Evolutionary conservation across 345 rosid species (phyloP), one percentile per base, ranked within the genome.

Genomic region (Populus davidiana): DNA sequence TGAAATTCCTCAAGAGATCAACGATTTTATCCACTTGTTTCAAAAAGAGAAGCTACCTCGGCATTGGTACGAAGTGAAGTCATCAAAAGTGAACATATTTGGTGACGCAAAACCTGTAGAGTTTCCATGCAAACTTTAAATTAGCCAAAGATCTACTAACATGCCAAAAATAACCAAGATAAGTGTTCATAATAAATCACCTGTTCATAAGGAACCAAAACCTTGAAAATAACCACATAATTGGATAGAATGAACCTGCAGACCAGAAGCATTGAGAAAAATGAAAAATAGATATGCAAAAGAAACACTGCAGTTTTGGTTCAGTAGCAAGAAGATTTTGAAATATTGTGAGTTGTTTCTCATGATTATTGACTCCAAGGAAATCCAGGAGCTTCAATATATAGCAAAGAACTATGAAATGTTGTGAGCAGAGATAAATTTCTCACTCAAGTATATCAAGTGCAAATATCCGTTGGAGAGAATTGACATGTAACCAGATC

Each of bases 31-130:
- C 50, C 25, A 41, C 18, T 79, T 43, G 38, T 62, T 21, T 72
- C 21, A 21, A 56, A 67, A 44, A 61, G 38, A 79, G 77, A 75
- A 77, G 70, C 77, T 82, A 93, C 99, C 99, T 96, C 99, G 39
- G 88, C 79, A 86, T 93, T 93, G 74, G 94, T 92, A 67, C 97
- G 97, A 73, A 93, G 93, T 64, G 98, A 96, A 75, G 97, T 93
- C 98, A 96, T 96, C 83, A 96, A 87, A 82, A 93, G 96, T 66
- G 99, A 96, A 83, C 98, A 96, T 64, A 96, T 93, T 85, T 93
- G 99, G 84, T 92, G 88, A 69, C 90, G 97, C 87, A 96, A 85
- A 78, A 92, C 91, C 99, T 95, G 92, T 79, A 70, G 71, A 82
- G 76, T 72, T 80, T 52, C 69, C 84, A 81, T 13, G 77, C 69